Conservation (phyloP, 495 filamentous ascomycete species). For the Talaromyces wortmannii region DNA sequence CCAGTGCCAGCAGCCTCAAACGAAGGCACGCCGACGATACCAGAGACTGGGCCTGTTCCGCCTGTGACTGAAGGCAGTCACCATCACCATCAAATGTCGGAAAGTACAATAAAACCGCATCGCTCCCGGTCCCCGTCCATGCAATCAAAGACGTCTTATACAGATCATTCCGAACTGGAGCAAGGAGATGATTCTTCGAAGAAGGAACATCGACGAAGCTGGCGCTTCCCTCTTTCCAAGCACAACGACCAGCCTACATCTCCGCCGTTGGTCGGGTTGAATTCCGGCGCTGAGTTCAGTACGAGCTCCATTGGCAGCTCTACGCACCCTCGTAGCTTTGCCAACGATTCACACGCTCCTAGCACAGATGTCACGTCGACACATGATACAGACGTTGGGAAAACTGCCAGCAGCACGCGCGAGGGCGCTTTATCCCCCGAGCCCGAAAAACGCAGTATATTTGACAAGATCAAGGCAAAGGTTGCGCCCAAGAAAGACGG, state of each 20-base stretch:
- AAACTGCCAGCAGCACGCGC: slow-evolving; percentile 14
- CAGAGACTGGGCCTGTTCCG: background rate
- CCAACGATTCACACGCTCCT: slow-evolving; percentile 44
- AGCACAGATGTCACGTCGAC: slow-evolving; percentile 24
- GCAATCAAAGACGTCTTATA: slow-evolving; percentile 65
- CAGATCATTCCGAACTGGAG: slow-evolving; percentile 72
- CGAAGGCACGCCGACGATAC: background rate
- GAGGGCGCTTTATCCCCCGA: slow-evolving; percentile 32
- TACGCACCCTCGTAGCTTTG: slow-evolving; percentile 42
- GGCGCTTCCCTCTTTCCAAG: slow-evolving; percentile 62
- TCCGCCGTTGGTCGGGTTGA: slow-evolving; percentile 50
- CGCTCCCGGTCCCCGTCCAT: slow-evolving; percentile 62
- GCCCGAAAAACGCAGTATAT: slow-evolving; percentile 60
- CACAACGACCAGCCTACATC: slow-evolving; percentile 46
- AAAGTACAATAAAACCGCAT: slow-evolving; percentile 53
- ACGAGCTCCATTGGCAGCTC: slow-evolving; percentile 62
- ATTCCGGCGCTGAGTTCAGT: slow-evolving; percentile 60
- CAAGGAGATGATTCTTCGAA: slow-evolving; percentile 53
- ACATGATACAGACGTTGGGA: slow-evolving; percentile 8
- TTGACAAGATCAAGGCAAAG: slow-evolving; percentile 81
- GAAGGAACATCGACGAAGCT: slow-evolving; percentile 53
- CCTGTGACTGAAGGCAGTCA: slow-evolving; percentile 10
- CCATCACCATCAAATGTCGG: slow-evolving; percentile 18
- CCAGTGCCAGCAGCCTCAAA: background rate
- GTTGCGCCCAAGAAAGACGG: slow-evolving; percentile 70